These are phyloP conservation scores for Lipomyces kockii DNA, from an alignment of 805 yeast species.

Conservation along the genomic window DNA sequence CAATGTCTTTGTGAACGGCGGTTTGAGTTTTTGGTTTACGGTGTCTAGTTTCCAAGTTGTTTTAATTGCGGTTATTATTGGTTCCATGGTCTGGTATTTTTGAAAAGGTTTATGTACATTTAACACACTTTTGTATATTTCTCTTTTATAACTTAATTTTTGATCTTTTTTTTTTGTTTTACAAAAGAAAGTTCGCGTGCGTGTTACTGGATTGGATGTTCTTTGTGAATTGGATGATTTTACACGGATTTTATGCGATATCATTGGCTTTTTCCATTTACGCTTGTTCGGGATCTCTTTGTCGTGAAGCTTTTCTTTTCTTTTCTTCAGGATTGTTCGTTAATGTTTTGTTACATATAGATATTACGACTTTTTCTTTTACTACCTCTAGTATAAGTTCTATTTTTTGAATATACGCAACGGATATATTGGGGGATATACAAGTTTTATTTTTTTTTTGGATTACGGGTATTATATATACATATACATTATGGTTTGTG, in stretches of 20 bases:
- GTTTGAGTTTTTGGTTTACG: neutral
- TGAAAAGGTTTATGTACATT: neutral
- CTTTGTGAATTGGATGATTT: neutral
- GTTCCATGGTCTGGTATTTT: neutral
- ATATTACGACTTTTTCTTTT: neutral
- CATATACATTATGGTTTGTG: neutral
- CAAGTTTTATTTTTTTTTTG: neutral
- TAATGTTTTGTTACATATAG: neutral
- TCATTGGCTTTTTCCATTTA: neutral
- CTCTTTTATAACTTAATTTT: neutral
- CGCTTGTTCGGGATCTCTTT: neutral
- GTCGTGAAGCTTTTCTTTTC: neutral
- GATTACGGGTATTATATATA: neutral
- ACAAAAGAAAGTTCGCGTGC: neutral
- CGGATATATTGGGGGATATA: neutral
- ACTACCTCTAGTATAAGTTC: neutral
- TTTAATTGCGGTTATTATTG: neutral
- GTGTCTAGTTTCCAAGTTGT: neutral
- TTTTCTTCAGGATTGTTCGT: neutral
- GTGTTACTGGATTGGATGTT: neutral
- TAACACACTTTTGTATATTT: neutral
- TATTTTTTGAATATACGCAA: neutral
- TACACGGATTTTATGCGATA: conserved; percentile 2
- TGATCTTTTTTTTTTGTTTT: neutral
- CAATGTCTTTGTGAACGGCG: conserved; percentile 42